These are phyloP conservation scores for Verticillium dahliae DNA, from an alignment of 2,329 filamentous ascomycete genomes.

Conservation along the genomic window DNA sequence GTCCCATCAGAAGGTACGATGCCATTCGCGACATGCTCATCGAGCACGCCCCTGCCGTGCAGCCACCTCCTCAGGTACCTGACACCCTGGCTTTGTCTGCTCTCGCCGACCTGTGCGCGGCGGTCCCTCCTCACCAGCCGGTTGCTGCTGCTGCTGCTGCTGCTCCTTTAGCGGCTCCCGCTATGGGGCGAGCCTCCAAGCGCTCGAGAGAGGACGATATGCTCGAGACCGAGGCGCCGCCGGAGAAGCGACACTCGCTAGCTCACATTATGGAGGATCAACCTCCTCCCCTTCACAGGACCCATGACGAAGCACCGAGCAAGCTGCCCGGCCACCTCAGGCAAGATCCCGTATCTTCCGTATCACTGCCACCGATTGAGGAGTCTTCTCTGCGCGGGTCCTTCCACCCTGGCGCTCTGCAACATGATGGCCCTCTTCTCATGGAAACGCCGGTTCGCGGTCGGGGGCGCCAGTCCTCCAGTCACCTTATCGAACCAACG, in stretches of 20 bases:
- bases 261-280: background rate
- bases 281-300: background rate
- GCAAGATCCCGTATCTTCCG: background rate
- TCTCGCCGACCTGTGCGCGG: slow-evolving; percentile 4
- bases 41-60: slow-evolving; percentile 3
- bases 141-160: background rate
- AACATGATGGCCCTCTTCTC: background rate
- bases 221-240: background rate
- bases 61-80: background rate
- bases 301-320: background rate
- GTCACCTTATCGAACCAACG: background rate
- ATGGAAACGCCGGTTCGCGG: background rate
- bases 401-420: background rate
- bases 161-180: background rate
- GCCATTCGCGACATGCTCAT: slow-evolving; percentile 19
- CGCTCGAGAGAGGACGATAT: background rate
- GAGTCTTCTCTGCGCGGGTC: background rate
- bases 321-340: background rate
- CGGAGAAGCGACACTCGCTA: background rate
- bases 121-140: background rate
- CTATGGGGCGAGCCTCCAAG: background rate
- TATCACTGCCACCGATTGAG: background rate
- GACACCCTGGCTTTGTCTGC: slow-evolving; percentile 4
- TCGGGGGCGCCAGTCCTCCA: background rate
- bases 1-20: slow-evolving; percentile 16